Evolutionary conservation across 176 grass and related monocot genomes (phyloP), one percentile per base, ranked within the genome.

Genomic region (Urochloa ruziziensis): DNA sequence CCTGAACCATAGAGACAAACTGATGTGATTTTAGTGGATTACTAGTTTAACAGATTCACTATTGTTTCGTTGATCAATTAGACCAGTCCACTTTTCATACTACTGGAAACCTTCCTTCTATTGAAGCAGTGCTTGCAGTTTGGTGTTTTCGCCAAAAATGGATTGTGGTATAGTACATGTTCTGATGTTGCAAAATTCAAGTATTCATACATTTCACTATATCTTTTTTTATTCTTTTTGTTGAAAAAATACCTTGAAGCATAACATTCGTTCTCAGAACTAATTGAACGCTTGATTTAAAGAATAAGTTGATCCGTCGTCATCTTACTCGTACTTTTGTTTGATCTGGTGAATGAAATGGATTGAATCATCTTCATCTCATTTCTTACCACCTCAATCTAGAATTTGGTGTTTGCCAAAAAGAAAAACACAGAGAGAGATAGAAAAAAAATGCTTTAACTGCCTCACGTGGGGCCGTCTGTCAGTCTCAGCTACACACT

Each of bases 1-100:
- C 27, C 53, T 47, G 53, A 70, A 70, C 34, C 25, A 70, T 43
- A 47, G 9, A 32, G 16, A 61, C 28, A 54, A 64, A 14, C 21
- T 79, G 46, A 79, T 88, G 35, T 66, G 34, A 88, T 47, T 65
- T 67, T 66, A 32, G 40, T 54, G 3, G 12, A 12, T 64, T n/a
- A 13, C 24, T 65, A 56, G 10, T 81, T 47, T 42, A 75, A 35
- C 12, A 59, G 47, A 74, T 77, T 76, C 24, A 84, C 23, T 30
- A 32, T 29, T 40, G 33, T 52, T 51, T 46, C 75, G 79, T 23
- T 64, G 43, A 76, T 73, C 39, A 64, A 48, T 9, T 14, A 43
- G 23, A 60, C 18, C 19, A 29, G 5, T 46, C 32, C 14, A 28
- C 7, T n/a, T 25, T 54, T 24, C 47, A 23, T 53, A 44, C 23